Conservation (phyloP, 805 yeast species). For the Candida gorgasii region DNA sequence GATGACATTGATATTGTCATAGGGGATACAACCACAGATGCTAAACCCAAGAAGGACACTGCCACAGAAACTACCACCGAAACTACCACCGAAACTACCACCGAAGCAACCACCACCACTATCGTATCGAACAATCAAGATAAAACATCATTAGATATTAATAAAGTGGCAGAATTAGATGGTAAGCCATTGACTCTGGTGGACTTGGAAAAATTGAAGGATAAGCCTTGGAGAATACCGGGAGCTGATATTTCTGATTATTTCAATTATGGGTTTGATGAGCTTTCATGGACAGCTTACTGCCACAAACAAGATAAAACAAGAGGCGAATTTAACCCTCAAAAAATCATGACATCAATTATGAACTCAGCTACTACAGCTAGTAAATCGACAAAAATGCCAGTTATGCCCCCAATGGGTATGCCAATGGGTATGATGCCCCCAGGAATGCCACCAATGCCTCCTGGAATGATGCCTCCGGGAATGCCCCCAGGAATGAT, state of each 20-base stretch:
- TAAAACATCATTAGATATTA: constrained; percentile 59
- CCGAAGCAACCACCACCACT: constrained; percentile 34
- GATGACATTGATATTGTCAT: constrained; percentile 86
- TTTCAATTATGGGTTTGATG: constrained; percentile 96
- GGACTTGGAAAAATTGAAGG: constrained; percentile 77
- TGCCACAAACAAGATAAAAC: constrained; percentile 82
- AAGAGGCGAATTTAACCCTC: constrained; percentile 79
- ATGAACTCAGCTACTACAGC: constrained; percentile 34
- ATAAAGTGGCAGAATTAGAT: constrained; percentile 69
- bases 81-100: constrained; percentile 4
- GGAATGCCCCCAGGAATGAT: constrained; percentile 18
- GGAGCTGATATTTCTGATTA: constrained; percentile 95
- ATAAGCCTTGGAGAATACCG: constrained; percentile 98
- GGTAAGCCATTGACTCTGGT: constrained; percentile 84
- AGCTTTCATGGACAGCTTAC: constrained; percentile 92
- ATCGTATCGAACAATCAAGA: constrained; percentile 35
- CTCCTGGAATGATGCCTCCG: constrained; percentile 17
- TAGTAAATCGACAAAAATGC: constrained; percentile 19
- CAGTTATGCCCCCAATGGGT: constrained; percentile 16
- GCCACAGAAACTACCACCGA: constrained; percentile 29
- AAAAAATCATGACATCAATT: constrained; percentile 68
- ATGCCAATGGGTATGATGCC: constrained; percentile 17
- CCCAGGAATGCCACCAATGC: constrained; percentile 23
- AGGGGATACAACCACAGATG: constrained; percentile 37
- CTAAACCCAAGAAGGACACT: constrained; percentile 19